Conservation (phyloP, 371 early-diverging fungal genomes). For the Rhizopus arrhizus region DNA sequence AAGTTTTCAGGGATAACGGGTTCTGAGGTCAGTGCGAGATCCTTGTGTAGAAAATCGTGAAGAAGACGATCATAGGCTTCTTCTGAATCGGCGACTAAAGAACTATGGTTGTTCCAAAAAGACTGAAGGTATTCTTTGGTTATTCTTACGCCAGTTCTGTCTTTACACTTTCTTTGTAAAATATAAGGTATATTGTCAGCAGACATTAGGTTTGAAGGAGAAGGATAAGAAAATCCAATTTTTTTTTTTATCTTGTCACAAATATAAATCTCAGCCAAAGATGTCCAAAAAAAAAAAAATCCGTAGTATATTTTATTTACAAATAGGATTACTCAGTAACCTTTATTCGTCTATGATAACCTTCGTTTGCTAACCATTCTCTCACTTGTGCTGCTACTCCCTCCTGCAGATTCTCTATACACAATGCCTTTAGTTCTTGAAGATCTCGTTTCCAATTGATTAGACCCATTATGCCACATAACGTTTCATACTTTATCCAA, state of each 20-base stretch:
- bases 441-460: slow-evolving; percentile 20
- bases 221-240: background rate
- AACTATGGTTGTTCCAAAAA: slow-evolving; percentile 18
- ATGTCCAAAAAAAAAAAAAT: background rate
- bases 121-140: slow-evolving; percentile 23
- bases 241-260: background rate
- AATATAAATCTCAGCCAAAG: background rate
- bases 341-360: background rate
- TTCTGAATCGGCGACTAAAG: slow-evolving; percentile 15
- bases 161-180: slow-evolving; percentile 26
- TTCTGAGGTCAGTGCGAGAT: slow-evolving; percentile 31
- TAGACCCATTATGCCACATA: slow-evolving; percentile 8
- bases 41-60: slow-evolving; percentile 27
- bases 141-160: slow-evolving; percentile 26
- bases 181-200: slow-evolving; percentile 20
- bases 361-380: background rate
- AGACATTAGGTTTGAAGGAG: slow-evolving; percentile 13
- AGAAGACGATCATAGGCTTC: slow-evolving; percentile 20
- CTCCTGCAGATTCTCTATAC: background rate
- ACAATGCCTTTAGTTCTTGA: slow-evolving; percentile 1
- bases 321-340: background rate
- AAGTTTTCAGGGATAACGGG: slow-evolving; percentile 29
- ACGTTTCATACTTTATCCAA: slow-evolving; percentile 22
- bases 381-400: background rate
- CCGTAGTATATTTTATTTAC: background rate